A percentile compares a stretch with the other conserved stretches of the same genome.
These are phyloP conservation scores for Fomitiporia mediterranea DNA, from an alignment of 1,284 basidiomycete species.

Conservation along the genomic window DNA sequence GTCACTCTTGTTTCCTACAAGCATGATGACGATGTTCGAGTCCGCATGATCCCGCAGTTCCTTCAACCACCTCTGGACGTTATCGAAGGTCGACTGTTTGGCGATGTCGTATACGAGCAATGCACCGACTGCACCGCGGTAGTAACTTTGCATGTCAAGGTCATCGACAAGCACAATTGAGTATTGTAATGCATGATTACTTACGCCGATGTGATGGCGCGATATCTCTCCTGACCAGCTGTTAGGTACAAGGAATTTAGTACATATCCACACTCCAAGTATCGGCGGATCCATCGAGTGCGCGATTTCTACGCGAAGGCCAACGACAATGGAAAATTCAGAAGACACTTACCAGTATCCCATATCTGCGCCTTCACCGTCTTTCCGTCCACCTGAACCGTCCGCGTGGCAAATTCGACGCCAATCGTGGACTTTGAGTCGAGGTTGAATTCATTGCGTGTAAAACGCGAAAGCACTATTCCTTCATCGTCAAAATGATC, in stretches of 20 bases:
- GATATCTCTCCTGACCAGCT: conserved; percentile 98
- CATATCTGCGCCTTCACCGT: conserved; percentile 99
- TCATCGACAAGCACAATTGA: too few relatives aligned
- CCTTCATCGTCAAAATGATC: conserved; percentile 5
- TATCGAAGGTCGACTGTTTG: conserved; percentile 94
- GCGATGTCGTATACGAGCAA: conserved; percentile 92
- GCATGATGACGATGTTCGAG: conserved; percentile 92
- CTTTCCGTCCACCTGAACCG: conserved; percentile 93
- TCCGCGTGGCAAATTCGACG: conserved; percentile 97
- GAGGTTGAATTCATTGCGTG: conserved; percentile 98
- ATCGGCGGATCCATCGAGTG: neutral
- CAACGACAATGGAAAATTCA: neutral
- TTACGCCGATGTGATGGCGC: conserved; percentile 96
- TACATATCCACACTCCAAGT: neutral
- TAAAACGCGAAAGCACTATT: conserved; percentile 91
- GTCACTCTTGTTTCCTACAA: conserved; percentile 97
- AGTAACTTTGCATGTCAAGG: conserved; percentile 69
- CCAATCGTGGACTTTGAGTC: conserved; percentile 99
- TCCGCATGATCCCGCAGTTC: conserved; percentile 94
- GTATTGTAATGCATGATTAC: conserved; percentile 34
- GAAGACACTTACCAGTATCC: conserved; percentile 79
- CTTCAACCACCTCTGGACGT: conserved; percentile 97
- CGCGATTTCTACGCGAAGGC: too few relatives aligned
- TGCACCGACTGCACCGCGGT: conserved; percentile 95
- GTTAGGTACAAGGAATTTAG: conserved; percentile 12